Base-by-base conservation (phyloP, 2,329 filamentous ascomycete genomes). In the Pseudogymnoascus sp. region DNA sequence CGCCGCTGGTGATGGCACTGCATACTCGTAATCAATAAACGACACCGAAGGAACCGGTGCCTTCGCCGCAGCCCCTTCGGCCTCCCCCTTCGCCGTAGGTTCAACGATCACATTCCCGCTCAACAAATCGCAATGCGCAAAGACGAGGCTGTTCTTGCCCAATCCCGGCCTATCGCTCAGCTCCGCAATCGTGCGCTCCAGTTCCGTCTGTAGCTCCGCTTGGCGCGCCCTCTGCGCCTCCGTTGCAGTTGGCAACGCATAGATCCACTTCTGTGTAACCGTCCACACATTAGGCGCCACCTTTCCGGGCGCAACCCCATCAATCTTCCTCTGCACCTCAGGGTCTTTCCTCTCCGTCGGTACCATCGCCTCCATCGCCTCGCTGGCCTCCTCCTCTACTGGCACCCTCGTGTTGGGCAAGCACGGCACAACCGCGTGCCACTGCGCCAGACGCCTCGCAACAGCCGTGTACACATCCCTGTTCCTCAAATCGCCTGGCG, bases 11-110 rank as follows among this genome's bases (percentile, higher is more conserved):
- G 92, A 93, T 2, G 94, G 92, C 4, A 91, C 94, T 12, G 92
- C 91, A 75, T 99, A 99, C 75, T 99, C 94, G 78, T 97, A 99
- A 76, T 99, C 94, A 73, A 99, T 99, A 75, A 99, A 97, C 71
- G 83, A 84, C 61, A 93, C 87, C 2, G 76, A 80, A 57, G 82
- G 78, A 22, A 78, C 71, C 30, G 75, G 70, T 12, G 72, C 68
- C 25, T 66, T 66, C 18, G 66, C 63, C 37, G 67, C 69, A 30
- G 74, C 67, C 47, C 69, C 71, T 66, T 68, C 68, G 30, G 73
- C 28, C 39, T 61, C 64, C 12, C 64, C 41, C 67, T 41, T 72
- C 71, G 60, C 66, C 62, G 59, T 73, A 18, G 84, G 87, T 61
- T 90, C 80, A 66, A 97, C 84, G 70, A 99, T 97, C 66, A 99